These are phyloP conservation scores for Coprinopsis marcescibilis DNA, from an alignment of 768 basidiomycete genomes.

Conservation along the genomic window DNA sequence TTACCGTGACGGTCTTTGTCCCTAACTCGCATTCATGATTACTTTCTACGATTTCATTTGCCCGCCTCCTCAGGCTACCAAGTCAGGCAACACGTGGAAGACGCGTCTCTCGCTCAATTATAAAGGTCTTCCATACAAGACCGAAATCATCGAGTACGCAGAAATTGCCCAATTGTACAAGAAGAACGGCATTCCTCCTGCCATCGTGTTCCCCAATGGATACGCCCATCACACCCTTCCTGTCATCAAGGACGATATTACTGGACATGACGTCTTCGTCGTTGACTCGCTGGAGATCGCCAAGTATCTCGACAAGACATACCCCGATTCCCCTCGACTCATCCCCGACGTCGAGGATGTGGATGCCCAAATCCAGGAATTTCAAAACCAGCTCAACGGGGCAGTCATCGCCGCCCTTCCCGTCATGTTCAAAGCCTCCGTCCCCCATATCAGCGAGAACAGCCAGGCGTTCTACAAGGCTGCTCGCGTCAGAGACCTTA, in stretches of 20 bases:
- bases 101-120: constrained; percentile 56
- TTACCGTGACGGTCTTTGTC: too few relatives aligned
- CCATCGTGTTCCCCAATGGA: constrained; percentile 46
- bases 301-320: constrained; percentile 38
- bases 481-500: too few relatives aligned
- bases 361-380: too few relatives aligned
- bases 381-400: too few relatives aligned
- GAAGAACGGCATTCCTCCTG: constrained; percentile 53
- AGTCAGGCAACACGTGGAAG: constrained; percentile 10
- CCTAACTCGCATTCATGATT: too few relatives aligned
- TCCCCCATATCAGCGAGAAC: too few relatives aligned
- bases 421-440: too few relatives aligned
- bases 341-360: constrained; percentile 13
- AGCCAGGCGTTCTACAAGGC: too few relatives aligned
- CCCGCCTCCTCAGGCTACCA: not conserved
- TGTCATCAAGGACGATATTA: constrained; percentile 51
- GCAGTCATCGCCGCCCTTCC: too few relatives aligned
- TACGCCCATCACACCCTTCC: constrained; percentile 64
- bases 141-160: constrained; percentile 66
- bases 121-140: constrained; percentile 65
- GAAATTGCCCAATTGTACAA: constrained; percentile 59
- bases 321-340: constrained; percentile 27
- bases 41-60: constrained; percentile 12
- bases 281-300: constrained; percentile 39
- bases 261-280: constrained; percentile 25